Conservation (phyloP, 2,329 filamentous ascomycete genomes). For the Domatiomyces globalis region DNA sequence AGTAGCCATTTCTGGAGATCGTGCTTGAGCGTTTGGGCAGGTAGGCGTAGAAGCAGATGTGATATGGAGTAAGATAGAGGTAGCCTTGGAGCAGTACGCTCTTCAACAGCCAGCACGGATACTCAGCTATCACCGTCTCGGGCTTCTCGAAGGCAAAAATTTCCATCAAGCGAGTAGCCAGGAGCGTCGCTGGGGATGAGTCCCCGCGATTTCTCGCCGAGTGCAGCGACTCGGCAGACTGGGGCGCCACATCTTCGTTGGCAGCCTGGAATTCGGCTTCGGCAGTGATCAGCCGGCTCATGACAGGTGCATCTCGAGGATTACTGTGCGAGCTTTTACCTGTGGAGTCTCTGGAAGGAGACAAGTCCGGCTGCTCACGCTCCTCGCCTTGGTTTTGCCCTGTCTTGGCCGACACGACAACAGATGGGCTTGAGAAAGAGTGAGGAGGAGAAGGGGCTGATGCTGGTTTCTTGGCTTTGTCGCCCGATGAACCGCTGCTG, state of each 20-base stretch:
- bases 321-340: constrained; percentile 12
- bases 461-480: constrained; percentile 4
- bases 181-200: constrained; percentile 36
- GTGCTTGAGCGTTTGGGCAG: constrained; percentile 78
- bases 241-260: constrained; percentile 7
- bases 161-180: constrained; percentile 61
- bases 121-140: constrained; percentile 80
- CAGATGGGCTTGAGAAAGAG: not conserved
- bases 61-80: constrained; percentile 84
- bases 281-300: constrained; percentile 65
- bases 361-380: not conserved
- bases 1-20: constrained; percentile 70
- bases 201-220: constrained; percentile 23
- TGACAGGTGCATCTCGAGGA: constrained; percentile 50
- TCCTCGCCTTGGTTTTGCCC: not conserved
- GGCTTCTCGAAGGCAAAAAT: constrained; percentile 72
- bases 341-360: constrained; percentile 9
- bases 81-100: constrained; percentile 87
- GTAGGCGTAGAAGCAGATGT: constrained; percentile 95
- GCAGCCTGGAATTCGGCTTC: constrained; percentile 42
- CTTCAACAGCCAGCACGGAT: constrained; percentile 84
- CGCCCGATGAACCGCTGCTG: not conserved
- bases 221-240: constrained; percentile 5
- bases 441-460: not conserved
- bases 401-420: not conserved